Evolutionary conservation across 495 filamentous ascomycete genomes (phyloP).

Genomic region (Penicillium fimorum): DNA sequence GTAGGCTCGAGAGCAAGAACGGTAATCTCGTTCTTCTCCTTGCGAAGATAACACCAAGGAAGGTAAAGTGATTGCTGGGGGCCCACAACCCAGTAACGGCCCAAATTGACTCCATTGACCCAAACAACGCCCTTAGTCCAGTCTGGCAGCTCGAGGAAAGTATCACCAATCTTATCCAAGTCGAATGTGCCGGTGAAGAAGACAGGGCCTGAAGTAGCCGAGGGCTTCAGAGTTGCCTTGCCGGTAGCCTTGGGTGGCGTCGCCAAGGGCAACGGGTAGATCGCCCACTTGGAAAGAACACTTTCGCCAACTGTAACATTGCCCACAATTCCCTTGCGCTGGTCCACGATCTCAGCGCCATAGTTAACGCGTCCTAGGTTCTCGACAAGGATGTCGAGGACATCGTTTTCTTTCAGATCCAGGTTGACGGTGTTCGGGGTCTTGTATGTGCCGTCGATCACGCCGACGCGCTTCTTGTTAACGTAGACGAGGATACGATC

Average conservation of each 20-base stretch:
- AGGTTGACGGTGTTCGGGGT: constrained; percentile 33
- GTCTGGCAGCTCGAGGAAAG: constrained; percentile 40
- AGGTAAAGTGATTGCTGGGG: constrained; percentile 50
- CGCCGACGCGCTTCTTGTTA: constrained; percentile 35
- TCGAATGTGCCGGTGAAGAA: constrained; percentile 43
- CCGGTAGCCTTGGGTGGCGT: constrained; percentile 13
- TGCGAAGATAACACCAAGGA: constrained; percentile 33
- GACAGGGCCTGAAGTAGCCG: constrained; percentile 24
- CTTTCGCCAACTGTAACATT: constrained; percentile 39
- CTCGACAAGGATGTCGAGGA: constrained; percentile 43
- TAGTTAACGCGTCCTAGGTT: constrained; percentile 49
- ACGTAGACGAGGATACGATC: constrained; percentile 48
- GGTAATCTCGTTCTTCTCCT: constrained; percentile 35
- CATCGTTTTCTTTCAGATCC: constrained; percentile 34
- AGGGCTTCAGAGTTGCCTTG: constrained; percentile 6
- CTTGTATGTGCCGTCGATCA: constrained; percentile 45
- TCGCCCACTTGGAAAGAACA: constrained; percentile 36
- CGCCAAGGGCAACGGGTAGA: constrained; percentile 37
- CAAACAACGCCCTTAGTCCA: constrained; percentile 47
- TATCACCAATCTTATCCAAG: constrained; percentile 34
- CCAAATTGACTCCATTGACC: constrained; percentile 48
- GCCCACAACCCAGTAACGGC: constrained; percentile 47
- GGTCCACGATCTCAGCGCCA: constrained; percentile 40
- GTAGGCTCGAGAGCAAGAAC: constrained; percentile 45
- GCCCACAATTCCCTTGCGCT: constrained; percentile 45